Evolutionary conservation across 2,329 filamentous ascomycete genomes (phyloP).

Genomic region (Cladophialophora carrionii): DNA sequence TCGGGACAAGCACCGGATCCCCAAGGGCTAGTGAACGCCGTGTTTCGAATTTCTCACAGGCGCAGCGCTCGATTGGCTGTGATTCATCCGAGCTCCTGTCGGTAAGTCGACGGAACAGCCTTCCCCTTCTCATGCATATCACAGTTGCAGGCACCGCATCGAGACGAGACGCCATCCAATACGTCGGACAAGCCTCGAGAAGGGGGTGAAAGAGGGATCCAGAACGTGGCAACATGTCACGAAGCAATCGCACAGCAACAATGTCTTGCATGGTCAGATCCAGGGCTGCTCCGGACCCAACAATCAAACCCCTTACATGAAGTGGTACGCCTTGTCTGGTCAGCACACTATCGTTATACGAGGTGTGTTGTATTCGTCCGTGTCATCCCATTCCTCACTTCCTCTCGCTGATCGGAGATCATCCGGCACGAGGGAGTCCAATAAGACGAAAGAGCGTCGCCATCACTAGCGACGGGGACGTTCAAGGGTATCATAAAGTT

Average conservation of each 20-base stretch:
- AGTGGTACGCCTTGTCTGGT: slow-evolving; percentile 4
- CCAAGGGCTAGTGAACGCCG: slow-evolving; percentile 1
- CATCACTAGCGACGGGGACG: not conserved
- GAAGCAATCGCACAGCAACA: not conserved
- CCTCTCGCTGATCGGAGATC: slow-evolving; percentile 1
- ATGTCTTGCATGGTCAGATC: slow-evolving; percentile 27
- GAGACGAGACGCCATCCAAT: slow-evolving; percentile 8
- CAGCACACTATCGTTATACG: slow-evolving; percentile 18
- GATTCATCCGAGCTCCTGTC: slow-evolving; percentile 22
- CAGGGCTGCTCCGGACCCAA: slow-evolving; percentile 1
- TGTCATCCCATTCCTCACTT: not conserved
- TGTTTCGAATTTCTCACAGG: slow-evolving; percentile 26
- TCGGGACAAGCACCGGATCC: slow-evolving; percentile 9
- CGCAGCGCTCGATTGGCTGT: slow-evolving; percentile 20
- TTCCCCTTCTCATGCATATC: slow-evolving; percentile 32
- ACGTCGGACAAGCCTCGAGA: slow-evolving; percentile 14
- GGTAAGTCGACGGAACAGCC: slow-evolving; percentile 21
- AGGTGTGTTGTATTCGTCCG: slow-evolving; percentile 11
- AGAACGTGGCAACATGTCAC: slow-evolving; percentile 6
- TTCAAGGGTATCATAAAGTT: not conserved
- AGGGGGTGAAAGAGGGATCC: not conserved
- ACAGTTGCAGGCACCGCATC: slow-evolving; percentile 28
- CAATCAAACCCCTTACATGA: slow-evolving; percentile 12
- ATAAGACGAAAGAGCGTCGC: slow-evolving; percentile 2
- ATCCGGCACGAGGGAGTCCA: slow-evolving; percentile 3